Conservation (phyloP, 768 basidiomycete species). For the Russula dissimulans region DNA sequence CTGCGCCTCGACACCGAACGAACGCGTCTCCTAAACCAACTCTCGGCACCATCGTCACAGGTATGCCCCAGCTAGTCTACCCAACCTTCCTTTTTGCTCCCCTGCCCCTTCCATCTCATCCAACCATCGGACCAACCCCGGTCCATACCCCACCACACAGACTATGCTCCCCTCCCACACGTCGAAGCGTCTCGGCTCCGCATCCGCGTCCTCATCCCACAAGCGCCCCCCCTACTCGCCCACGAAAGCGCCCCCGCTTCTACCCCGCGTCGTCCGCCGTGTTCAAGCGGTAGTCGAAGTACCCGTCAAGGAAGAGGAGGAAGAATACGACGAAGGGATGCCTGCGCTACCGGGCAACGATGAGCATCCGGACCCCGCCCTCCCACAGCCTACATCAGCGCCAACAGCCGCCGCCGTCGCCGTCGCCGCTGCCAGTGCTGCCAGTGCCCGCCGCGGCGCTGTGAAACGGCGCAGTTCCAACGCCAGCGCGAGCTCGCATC, state of each 20-base stretch:
- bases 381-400: neutral
- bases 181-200: slow-evolving; percentile 18
- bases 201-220: slow-evolving; percentile 3
- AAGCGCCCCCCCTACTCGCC: neutral
- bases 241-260: slow-evolving; percentile 11
- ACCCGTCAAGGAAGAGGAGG: slow-evolving; percentile 55
- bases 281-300: slow-evolving; percentile 53
- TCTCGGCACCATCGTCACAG: slow-evolving; percentile 26
- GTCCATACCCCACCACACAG: neutral
- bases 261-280: slow-evolving; percentile 42
- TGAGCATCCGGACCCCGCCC: neutral
- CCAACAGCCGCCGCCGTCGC: neutral
- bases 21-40: slow-evolving; percentile 42
- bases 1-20: slow-evolving; percentile 64
- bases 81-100: neutral
- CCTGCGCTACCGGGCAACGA: slow-evolving; percentile 22
- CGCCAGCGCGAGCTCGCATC: neutral
- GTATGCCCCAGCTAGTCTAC: neutral
- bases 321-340: slow-evolving; percentile 33
- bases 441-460: neutral
- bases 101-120: neutral
- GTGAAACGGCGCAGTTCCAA: slow-evolving; percentile 28
- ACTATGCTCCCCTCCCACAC: slow-evolving; percentile 21
- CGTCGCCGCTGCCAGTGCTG: neutral
- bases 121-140: neutral